These are phyloP conservation scores for Voacanga thouarsii DNA, from an alignment of 257 asterid genomes.

Conservation along the genomic window DNA sequence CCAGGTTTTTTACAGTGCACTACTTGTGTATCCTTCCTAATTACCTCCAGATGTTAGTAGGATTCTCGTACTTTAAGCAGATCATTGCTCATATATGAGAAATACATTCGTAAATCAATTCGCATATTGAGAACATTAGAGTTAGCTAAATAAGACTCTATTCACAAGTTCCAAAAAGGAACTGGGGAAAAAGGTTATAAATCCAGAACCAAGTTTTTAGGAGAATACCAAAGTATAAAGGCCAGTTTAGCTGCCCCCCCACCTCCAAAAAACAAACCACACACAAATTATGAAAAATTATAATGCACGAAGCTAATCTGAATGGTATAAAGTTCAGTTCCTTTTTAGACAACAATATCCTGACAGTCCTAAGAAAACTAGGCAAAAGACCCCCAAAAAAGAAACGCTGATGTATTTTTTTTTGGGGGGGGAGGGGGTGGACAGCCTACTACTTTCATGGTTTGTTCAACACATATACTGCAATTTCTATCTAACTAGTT, in stretches of 20 bases:
- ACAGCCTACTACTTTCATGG: no score
- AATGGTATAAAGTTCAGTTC: not conserved
- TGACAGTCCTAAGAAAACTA: not conserved
- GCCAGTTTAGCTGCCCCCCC: no score
- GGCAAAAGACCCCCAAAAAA: not conserved
- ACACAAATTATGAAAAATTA: no score
- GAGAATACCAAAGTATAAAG: no score
- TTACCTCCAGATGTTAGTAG: not conserved
- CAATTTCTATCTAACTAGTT: no score
- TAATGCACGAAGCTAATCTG: not conserved
- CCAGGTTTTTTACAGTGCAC: no score
- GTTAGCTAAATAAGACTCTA: not conserved
- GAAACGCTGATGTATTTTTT: no score
- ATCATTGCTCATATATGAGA: not conserved
- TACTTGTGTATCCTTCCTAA: not conserved
- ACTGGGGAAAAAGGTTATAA: not conserved
- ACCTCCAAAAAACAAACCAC: no score
- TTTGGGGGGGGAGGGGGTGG: no score
- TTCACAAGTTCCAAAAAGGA: not conserved
- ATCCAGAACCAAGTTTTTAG: no score
- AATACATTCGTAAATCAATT: not conserved
- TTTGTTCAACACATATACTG: no score
- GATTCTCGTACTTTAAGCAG: not conserved
- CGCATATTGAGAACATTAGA: not conserved
- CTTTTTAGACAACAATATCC: not conserved